Conservation (phyloP, 1,139 yeast genomes). For the Hemisphaericaspora xylanilytica region DNA sequence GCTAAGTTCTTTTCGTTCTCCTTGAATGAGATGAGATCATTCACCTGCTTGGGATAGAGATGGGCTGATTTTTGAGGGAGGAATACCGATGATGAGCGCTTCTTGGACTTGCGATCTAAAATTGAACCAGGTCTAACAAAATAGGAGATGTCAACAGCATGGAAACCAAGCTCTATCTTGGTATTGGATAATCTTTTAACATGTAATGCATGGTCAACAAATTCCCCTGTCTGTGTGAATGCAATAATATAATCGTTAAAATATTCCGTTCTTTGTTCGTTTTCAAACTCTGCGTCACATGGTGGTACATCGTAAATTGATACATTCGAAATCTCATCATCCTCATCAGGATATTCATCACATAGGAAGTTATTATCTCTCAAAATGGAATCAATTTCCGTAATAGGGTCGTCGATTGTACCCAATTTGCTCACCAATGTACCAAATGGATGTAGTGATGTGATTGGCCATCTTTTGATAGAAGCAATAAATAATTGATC, state of each 20-base stretch:
- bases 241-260: conserved; percentile 64
- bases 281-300: conserved; percentile 33
- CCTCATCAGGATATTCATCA: conserved; percentile 70
- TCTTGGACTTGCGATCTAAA: conserved; percentile 85
- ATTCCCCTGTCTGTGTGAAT: conserved; percentile 56
- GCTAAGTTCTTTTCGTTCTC: conserved; percentile 64
- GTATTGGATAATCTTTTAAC: conserved; percentile 58
- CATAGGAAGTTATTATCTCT: conserved; percentile 91
- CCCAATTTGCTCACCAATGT: conserved; percentile 88
- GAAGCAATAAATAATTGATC: conserved; percentile 89
- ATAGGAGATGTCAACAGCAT: conserved; percentile 75
- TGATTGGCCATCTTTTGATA: conserved; percentile 98
- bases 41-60: conserved; percentile 67
- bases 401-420: conserved; percentile 67
- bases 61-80: conserved; percentile 77
- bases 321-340: conserved; percentile 22
- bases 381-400: conserved; percentile 85
- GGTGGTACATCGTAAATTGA: conserved; percentile 35
- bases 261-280: conserved; percentile 53
- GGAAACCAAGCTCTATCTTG: conserved; percentile 73
- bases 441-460: conserved; percentile 97
- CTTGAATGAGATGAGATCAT: conserved; percentile 59
- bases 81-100: conserved; percentile 85
- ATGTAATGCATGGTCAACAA: conserved; percentile 78
- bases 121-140: conserved; percentile 69